A percentile compares a stretch with the other conserved stretches of the same genome.
These are phyloP conservation scores for Microthlaspi erraticum DNA, from an alignment of 345 rosid species.

Conservation along the genomic window DNA sequence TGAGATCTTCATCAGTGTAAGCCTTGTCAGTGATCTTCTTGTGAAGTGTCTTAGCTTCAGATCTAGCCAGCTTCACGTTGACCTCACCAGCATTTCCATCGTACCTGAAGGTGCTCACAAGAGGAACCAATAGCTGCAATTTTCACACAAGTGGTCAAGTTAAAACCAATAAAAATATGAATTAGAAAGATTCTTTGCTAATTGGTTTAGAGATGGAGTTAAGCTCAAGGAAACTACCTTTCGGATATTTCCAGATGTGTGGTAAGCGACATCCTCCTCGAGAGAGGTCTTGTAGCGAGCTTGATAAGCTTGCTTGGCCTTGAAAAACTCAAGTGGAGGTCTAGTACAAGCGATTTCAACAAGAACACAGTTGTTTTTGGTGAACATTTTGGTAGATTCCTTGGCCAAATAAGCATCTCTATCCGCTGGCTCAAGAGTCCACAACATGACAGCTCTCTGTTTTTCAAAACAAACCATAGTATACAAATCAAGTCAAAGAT, in stretches of 20 bases:
- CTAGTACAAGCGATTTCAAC: constrained; percentile 88
- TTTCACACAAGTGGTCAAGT: constrained; percentile 23
- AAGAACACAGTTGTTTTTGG: constrained; percentile 71
- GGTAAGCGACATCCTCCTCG: constrained; percentile 90
- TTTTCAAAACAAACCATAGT: constrained; percentile 18
- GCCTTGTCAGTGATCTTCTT: constrained; percentile 75
- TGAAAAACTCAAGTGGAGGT: constrained; percentile 63
- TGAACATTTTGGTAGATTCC: constrained; percentile 75
- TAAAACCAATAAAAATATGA: constrained; percentile 11
- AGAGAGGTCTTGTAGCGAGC: constrained; percentile 76
- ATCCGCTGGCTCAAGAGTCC: constrained; percentile 77
- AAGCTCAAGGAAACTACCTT: constrained; percentile 56
- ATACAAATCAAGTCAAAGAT: not conserved
- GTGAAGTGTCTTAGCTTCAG: constrained; percentile 84
- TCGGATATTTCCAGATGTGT: constrained; percentile 73
- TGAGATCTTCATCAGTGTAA: constrained; percentile 77
- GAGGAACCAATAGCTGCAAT: constrained; percentile 82
- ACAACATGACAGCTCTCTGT: constrained; percentile 68
- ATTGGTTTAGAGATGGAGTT: not conserved
- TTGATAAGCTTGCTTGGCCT: constrained; percentile 75
- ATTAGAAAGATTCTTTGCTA: not conserved
- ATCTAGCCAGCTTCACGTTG: constrained; percentile 65
- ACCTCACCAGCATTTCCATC: constrained; percentile 72
- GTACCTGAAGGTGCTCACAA: constrained; percentile 73
- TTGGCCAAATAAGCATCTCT: constrained; percentile 82